These are phyloP conservation scores for Thelephora terrestris DNA, from an alignment of 1,284 basidiomycete species.

Conservation along the genomic window DNA sequence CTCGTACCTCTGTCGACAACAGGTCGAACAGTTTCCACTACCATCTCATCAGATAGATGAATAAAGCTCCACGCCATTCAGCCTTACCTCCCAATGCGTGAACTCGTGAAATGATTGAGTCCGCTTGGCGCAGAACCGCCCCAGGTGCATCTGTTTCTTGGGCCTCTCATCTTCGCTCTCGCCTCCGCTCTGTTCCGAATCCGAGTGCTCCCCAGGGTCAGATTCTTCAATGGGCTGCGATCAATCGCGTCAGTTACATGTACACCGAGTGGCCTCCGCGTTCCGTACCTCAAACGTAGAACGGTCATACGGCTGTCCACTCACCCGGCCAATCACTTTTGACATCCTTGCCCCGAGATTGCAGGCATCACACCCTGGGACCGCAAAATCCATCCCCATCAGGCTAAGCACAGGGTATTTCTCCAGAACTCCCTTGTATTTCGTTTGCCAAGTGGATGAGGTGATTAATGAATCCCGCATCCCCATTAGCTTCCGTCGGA, in stretches of 20 bases:
- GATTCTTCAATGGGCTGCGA: conserved; percentile 8
- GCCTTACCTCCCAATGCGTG: conserved; percentile 75
- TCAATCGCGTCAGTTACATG: not conserved
- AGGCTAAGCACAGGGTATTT: conserved; percentile 56
- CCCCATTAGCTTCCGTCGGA: conserved; percentile 55
- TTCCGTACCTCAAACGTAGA: conserved; percentile 42
- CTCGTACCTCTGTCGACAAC: conserved; percentile 45
- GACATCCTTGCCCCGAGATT: conserved; percentile 60
- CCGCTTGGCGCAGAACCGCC: conserved; percentile 66
- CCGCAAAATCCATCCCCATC: conserved; percentile 39
- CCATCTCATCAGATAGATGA: not conserved
- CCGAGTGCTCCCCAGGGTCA: conserved; percentile 11
- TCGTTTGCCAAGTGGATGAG: conserved; percentile 69
- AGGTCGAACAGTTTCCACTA: conserved; percentile 50
- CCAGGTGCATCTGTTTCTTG: conserved; percentile 40
- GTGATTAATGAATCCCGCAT: conserved; percentile 63
- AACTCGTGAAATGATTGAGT: conserved; percentile 65
- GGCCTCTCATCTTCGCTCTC: conserved; percentile 19
- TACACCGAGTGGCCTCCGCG: not conserved
- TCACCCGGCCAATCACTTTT: conserved; percentile 44
- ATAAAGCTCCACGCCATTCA: not conserved
- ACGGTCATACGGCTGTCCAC: conserved; percentile 49
- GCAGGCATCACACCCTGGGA: conserved; percentile 70
- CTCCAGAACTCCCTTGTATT: conserved; percentile 56
- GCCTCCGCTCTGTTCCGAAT: conserved; percentile 20